These are phyloP conservation scores for Solanum aculeatissimum DNA, from an alignment of 305 asterid genomes.

Conservation along the genomic window DNA sequence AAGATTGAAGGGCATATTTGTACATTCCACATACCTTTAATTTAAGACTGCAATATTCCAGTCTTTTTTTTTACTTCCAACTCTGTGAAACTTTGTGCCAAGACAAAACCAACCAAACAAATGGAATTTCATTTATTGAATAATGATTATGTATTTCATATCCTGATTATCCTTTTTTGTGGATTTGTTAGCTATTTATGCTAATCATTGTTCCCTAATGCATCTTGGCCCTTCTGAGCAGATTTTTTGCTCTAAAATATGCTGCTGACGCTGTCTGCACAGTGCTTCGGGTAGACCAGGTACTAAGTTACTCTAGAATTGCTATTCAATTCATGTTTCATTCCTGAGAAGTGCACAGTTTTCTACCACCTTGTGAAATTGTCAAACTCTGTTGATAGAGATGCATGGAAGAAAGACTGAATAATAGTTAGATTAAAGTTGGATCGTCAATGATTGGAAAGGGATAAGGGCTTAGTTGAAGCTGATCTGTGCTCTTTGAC, in stretches of 20 bases:
- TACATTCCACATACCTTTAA: neutral
- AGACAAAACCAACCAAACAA: neutral
- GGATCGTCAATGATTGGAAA: neutral
- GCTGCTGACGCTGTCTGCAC: conserved; percentile 97
- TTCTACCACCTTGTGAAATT: neutral
- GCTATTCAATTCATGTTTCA: neutral
- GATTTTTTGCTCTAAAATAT: conserved; percentile 79
- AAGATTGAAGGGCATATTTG: neutral
- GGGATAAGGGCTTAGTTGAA: neutral
- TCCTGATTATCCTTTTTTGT: neutral
- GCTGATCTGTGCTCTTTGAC: neutral
- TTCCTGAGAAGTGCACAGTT: neutral
- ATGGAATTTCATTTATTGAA: neutral
- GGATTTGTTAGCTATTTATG: neutral
- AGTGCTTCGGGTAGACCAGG: conserved; percentile 96
- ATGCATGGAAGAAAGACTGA: neutral
- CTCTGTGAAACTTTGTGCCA: neutral
- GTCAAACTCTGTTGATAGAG: neutral
- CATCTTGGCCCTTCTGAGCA: conserved; percentile 12
- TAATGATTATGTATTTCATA: neutral
- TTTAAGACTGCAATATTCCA: neutral
- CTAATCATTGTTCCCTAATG: neutral
- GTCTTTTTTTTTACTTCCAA: neutral
- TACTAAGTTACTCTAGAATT: neutral
- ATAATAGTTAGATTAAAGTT: neutral